Percentiles rank a stretch among this genome's conserved stretches.
phyloP scores from a whole-genome alignment of 1,284 basidiomycete genomes.

The Volvariella surrecta region DNA sequence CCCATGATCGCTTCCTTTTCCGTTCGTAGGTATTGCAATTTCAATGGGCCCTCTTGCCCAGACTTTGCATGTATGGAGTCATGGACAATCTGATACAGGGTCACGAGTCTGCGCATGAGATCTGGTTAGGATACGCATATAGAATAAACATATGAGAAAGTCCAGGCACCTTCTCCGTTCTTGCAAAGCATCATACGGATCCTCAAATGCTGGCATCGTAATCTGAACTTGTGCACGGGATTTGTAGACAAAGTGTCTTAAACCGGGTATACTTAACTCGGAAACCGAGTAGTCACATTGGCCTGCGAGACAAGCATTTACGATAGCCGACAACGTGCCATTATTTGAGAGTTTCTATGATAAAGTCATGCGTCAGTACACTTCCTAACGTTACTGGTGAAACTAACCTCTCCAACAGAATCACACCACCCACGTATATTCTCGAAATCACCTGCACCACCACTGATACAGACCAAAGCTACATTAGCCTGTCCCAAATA shows the following conservation, averaged over 20 bases:
- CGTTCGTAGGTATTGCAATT: slow-evolving; percentile 80
- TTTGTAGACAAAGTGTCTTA: slow-evolving; percentile 95
- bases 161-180: slow-evolving; percentile 48
- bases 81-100: slow-evolving; percentile 78
- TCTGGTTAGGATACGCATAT: slow-evolving; percentile 2
- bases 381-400: not conserved
- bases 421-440: slow-evolving; percentile 65
- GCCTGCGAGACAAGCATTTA: slow-evolving; percentile 36
- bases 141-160: not conserved
- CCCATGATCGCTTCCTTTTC: slow-evolving; percentile 85
- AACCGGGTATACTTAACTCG: slow-evolving; percentile 76
- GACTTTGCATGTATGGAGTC: slow-evolving; percentile 84
- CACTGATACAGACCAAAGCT: slow-evolving; percentile 59
- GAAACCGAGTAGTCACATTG: slow-evolving; percentile 55
- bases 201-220: slow-evolving; percentile 76
- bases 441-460: slow-evolving; percentile 56
- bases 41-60: slow-evolving; percentile 65
- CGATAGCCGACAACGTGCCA: slow-evolving; percentile 44
- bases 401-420: slow-evolving; percentile 48
- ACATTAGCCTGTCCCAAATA: slow-evolving; percentile 24
- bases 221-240: slow-evolving; percentile 83
- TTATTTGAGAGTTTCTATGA: slow-evolving; percentile 53
- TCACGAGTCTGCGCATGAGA: slow-evolving; percentile 49
- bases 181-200: slow-evolving; percentile 62
- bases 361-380: slow-evolving; percentile 2